phyloP scores from a whole-genome alignment of 495 filamentous ascomycete genomes.

The Clavariopsis aquatica region DNA sequence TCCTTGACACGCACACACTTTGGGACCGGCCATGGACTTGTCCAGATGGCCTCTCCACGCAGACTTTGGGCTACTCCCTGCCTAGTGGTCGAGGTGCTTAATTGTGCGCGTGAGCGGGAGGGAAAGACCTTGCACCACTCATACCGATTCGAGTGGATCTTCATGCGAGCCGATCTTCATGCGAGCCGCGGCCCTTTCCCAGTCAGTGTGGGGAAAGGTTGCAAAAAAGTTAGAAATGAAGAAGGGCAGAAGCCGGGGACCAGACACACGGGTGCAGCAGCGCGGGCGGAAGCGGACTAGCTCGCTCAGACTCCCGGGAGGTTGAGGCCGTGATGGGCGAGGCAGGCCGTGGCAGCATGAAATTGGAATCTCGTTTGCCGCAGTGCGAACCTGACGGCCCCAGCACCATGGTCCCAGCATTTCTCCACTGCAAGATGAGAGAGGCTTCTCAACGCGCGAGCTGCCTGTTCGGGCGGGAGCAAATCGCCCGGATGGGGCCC shows the following conservation, averaged over 20 bases:
- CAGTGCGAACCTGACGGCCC: slow-evolving; percentile 1
- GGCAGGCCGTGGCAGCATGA: slow-evolving; percentile 18
- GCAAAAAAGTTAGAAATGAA: neutral
- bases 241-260: slow-evolving; percentile 15
- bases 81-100: neutral
- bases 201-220: neutral
- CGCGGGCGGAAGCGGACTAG: neutral
- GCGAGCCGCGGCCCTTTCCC: neutral
- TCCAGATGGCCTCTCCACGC: no score
- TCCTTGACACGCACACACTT: neutral
- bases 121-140: slow-evolving; percentile 16
- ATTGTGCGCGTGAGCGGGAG: neutral
- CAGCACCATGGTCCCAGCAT: slow-evolving; percentile 1
- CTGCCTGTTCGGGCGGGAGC: neutral
- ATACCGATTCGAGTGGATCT: neutral
- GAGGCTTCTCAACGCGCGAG: neutral
- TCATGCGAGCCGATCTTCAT: neutral
- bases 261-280: slow-evolving; percentile 12
- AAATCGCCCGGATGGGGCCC: neutral
- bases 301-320: slow-evolving; percentile 17
- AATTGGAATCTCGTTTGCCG: slow-evolving; percentile 19
- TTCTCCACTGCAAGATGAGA: neutral
- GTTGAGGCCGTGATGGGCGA: neutral
- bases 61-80: neutral
- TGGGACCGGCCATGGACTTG: slow-evolving; percentile 4